A percentile compares a stretch with the other conserved stretches of the same genome.
phyloP scores from a whole-genome alignment of 2,329 filamentous ascomycete genomes.

The Calonectria hongkongensis region DNA sequence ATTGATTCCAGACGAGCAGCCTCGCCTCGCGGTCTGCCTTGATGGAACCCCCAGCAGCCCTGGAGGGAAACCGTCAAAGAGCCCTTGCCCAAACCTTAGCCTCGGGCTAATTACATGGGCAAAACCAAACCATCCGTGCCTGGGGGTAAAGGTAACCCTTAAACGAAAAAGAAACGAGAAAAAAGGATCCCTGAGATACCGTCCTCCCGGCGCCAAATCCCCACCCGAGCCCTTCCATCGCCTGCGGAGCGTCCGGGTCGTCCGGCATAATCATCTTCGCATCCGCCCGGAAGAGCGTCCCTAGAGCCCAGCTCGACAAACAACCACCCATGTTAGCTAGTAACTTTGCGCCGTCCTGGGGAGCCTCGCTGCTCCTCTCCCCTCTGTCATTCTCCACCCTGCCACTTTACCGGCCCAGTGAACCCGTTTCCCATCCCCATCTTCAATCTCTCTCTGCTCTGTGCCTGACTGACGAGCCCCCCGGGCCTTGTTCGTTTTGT shows the following conservation, averaged over 20 bases:
- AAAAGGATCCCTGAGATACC: constrained; percentile 12
- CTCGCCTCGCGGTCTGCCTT: constrained; percentile 4
- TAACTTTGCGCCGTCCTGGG: background rate
- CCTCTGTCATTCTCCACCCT: background rate
- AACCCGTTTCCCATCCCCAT: too few species aligned
- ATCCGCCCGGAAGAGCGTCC: background rate
- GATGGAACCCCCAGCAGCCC: constrained; percentile 15
- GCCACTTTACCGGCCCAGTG: background rate
- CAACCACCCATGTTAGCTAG: background rate
- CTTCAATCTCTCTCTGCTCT: too few species aligned
- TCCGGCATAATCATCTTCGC: constrained; percentile 29
- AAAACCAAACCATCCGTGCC: constrained; percentile 1
- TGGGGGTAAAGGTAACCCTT: background rate
- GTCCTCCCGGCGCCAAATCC: constrained; percentile 17
- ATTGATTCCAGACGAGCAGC: background rate
- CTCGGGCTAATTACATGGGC: background rate
- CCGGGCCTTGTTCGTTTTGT: background rate
- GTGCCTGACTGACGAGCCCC: background rate
- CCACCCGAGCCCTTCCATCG: constrained; percentile 3
- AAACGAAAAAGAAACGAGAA: constrained; percentile 21
- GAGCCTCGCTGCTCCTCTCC: background rate
- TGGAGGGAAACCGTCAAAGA: background rate
- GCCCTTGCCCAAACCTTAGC: background rate
- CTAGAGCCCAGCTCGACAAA: constrained; percentile 5
- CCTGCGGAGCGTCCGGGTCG: constrained; percentile 13